A percentile compares a stretch with the other conserved stretches of the same genome.
Conservation (phyloP, 2,329 filamentous ascomycete species). For the Arthrobotrys iridis region DNA sequence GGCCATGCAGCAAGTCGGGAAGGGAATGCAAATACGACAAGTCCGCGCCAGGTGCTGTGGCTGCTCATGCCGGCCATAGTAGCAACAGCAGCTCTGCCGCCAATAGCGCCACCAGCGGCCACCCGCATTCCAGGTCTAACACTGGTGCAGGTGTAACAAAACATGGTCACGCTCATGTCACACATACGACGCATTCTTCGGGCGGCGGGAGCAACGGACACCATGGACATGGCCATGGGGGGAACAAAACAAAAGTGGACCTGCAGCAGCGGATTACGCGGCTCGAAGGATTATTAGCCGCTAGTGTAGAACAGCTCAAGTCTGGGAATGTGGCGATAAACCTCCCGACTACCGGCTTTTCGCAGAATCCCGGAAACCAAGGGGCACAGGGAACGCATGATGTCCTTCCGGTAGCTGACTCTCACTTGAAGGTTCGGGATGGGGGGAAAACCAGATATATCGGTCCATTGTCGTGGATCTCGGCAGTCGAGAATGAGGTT, state of each 20-base stretch:
- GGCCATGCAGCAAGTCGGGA: constrained; percentile 52
- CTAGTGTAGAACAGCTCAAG: constrained; percentile 52
- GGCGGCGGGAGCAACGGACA: constrained; percentile 28
- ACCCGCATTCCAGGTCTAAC: constrained; percentile 31
- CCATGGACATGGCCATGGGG: constrained; percentile 40
- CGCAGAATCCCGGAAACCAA: constrained; percentile 31
- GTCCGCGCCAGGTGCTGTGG: constrained; percentile 47
- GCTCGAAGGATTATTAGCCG: constrained; percentile 47
- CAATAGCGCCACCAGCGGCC: constrained; percentile 45
- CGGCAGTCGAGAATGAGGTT: constrained; percentile 50
- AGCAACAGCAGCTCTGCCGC: constrained; percentile 27
- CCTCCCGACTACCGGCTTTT: constrained; percentile 24
- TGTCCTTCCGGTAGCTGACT: constrained; percentile 44
- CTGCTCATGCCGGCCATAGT: constrained; percentile 22
- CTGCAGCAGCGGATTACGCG: constrained; percentile 52
- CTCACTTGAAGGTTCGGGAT: constrained; percentile 42
- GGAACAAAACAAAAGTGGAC: constrained; percentile 49
- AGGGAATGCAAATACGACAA: constrained; percentile 54
- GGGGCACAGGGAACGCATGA: constrained; percentile 32
- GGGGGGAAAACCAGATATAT: constrained; percentile 48
- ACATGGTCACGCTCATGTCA: constrained; percentile 43
- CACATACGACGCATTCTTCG: constrained; percentile 29
- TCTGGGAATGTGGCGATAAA: constrained; percentile 47
- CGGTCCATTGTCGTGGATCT: constrained; percentile 50
- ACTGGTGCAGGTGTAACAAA: constrained; percentile 53